Evolutionary conservation across 2,329 filamentous ascomycete species (phyloP).

Genomic region (Byssoonygena ceratinophila): DNA sequence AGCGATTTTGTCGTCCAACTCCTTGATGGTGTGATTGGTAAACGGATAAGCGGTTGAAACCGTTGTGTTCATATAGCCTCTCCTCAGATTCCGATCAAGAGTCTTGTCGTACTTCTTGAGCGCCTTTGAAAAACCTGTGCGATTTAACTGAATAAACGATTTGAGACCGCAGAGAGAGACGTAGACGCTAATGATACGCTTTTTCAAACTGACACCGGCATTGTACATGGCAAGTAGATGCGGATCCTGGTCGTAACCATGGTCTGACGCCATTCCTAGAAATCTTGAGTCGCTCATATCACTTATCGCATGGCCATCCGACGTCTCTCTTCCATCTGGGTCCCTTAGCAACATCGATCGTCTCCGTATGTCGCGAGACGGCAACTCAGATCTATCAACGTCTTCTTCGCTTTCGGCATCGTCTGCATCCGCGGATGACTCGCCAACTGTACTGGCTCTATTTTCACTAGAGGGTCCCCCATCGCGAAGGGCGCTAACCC

Average conservation of each 20-base stretch:
- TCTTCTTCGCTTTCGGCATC: conserved; percentile 54
- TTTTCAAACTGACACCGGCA: conserved; percentile 76
- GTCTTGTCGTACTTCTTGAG: conserved; percentile 99
- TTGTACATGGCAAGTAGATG: conserved; percentile 61
- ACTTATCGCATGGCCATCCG: conserved; percentile 22
- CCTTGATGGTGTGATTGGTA: conserved; percentile 56
- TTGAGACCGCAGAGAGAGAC: conserved; percentile 91
- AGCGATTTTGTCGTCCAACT: conserved; percentile 59
- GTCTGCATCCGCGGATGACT: conserved; percentile 34
- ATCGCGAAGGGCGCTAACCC: conserved; percentile 45
- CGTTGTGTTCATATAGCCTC: conserved; percentile 59
- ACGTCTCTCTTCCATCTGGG: conserved; percentile 20
- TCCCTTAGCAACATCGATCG: conserved; percentile 28
- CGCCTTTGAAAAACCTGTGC: conserved; percentile 91
- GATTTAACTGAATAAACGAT: conserved; percentile 91
- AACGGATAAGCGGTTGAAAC: conserved; percentile 79
- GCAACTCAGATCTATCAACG: conserved; percentile 43
- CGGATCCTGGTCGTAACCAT: conserved; percentile 52
- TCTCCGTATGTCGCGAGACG: conserved; percentile 28
- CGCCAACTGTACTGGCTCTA: conserved; percentile 33
- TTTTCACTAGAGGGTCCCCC: conserved; percentile 36
- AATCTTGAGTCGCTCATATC: conserved; percentile 33
- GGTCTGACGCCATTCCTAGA: conserved; percentile 49
- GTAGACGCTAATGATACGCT: conserved; percentile 75
- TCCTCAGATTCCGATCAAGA: conserved; percentile 67